phyloP scores from a whole-genome alignment of 306 rosid species.

The Lathyrus sativus region DNA sequence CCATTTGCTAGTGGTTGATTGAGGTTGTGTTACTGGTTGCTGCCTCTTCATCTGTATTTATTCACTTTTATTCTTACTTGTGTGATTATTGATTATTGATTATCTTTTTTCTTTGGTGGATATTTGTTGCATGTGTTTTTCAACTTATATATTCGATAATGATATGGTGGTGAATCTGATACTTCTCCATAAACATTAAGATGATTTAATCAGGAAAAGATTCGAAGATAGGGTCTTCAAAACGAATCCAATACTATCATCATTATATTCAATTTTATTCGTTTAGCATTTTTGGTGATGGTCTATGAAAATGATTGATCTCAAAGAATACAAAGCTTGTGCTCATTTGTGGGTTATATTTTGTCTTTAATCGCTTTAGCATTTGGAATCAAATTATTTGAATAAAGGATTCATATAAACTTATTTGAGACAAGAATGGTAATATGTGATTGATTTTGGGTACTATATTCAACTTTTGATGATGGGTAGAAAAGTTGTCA shows the following conservation, averaged over 20 bases:
- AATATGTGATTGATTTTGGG: too few species aligned
- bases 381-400: conserved; percentile 17
- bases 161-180: conserved; percentile 50
- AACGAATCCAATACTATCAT: neutral
- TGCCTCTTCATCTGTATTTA: conserved; percentile 9
- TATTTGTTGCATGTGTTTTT: neutral
- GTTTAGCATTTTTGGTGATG: conserved; percentile 9
- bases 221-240: neutral
- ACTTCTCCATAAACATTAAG: neutral
- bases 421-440: conserved; percentile 5
- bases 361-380: neutral
- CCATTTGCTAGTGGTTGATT: conserved; percentile 31
- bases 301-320: neutral
- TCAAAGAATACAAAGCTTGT: neutral
- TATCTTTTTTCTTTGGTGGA: neutral
- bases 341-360: neutral
- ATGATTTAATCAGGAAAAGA: neutral
- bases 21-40: neutral
- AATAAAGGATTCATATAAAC: neutral
- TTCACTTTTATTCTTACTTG: neutral
- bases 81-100: neutral
- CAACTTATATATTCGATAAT: conserved; percentile 2
- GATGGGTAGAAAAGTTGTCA: too few species aligned
- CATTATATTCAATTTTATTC: conserved; percentile 11
- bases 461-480: too few species aligned